These are phyloP conservation scores for Cryptococcus sp. DNA, from an alignment of 1,284 basidiomycete genomes.

Conservation along the genomic window DNA sequence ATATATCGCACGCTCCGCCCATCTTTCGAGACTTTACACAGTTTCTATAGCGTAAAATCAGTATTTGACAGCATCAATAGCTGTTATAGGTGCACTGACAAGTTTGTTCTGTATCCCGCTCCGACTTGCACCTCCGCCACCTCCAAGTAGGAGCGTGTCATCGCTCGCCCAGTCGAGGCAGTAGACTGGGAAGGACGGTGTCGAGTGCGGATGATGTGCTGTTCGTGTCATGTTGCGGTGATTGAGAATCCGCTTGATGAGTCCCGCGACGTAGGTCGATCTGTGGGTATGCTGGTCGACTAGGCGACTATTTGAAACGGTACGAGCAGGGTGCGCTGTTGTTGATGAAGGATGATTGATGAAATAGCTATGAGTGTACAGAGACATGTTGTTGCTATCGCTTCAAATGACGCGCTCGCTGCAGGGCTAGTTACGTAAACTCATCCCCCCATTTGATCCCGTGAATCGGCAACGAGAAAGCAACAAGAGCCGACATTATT, in stretches of 20 bases:
- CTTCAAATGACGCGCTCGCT: neutral
- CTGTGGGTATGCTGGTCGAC: no score
- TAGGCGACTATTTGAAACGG: no score
- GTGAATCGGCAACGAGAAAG: slow-evolving; percentile 1
- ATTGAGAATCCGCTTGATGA: neutral
- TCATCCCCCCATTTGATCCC: neutral
- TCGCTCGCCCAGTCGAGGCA: slow-evolving; percentile 78
- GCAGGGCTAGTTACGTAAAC: slow-evolving; percentile 3
- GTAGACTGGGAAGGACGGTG: slow-evolving; percentile 81
- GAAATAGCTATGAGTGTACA: no score
- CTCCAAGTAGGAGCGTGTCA: slow-evolving; percentile 77
- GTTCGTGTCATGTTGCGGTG: slow-evolving; percentile 65
- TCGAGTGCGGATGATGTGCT: slow-evolving; percentile 71
- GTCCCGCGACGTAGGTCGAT: no score
- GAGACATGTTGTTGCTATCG: neutral
- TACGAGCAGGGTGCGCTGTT: no score
- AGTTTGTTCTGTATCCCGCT: slow-evolving; percentile 91
- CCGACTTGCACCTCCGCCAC: slow-evolving; percentile 77
- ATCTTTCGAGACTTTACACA: slow-evolving; percentile 66
- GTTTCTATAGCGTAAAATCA: slow-evolving; percentile 18
- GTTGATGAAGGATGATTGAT: no score
- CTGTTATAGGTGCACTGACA: slow-evolving; percentile 56
- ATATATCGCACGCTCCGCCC: slow-evolving; percentile 64
- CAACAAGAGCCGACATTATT: neutral
- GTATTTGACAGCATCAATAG: neutral